Evolutionary conservation across 257 asterid species (phyloP).

Genomic region (Solanum microdontum): DNA sequence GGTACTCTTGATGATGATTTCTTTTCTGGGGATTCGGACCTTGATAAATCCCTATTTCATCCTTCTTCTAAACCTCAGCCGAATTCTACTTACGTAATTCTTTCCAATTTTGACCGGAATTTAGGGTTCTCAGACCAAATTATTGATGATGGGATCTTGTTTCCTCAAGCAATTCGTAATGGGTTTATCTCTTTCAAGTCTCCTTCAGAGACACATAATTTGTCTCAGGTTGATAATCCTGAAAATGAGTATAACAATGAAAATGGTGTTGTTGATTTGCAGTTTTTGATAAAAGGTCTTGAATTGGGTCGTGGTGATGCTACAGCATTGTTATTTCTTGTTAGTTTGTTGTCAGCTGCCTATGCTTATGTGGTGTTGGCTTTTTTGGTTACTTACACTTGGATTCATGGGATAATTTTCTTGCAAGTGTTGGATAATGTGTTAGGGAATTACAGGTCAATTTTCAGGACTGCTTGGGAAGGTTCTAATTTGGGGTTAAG

Average conservation of each 20-base stretch:
- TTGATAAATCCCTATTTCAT: constrained; percentile 61
- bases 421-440: constrained; percentile 60
- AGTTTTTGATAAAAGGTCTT: constrained; percentile 56
- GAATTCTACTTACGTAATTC: constrained; percentile 33
- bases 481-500: constrained; percentile 66
- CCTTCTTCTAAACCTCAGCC: constrained; percentile 32
- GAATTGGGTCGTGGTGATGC: constrained; percentile 59
- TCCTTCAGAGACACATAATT: constrained; percentile 5
- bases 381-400: constrained; percentile 60
- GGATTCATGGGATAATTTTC: constrained; percentile 65
- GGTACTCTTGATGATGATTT: constrained; percentile 84
- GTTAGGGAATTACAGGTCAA: constrained; percentile 42
- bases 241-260: background rate
- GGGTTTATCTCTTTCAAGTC: constrained; percentile 38
- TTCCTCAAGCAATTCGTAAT: constrained; percentile 22
- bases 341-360: constrained; percentile 41
- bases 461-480: constrained; percentile 56
- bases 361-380: constrained; percentile 66
- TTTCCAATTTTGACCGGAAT: constrained; percentile 32
- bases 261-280: constrained; percentile 43
- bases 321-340: constrained; percentile 41
- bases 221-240: background rate
- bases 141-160: constrained; percentile 34
- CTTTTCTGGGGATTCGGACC: constrained; percentile 78
- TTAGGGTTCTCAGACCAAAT: constrained; percentile 35